Conservation (phyloP, 345 rosid genomes). For the Populus ilicifolia region DNA sequence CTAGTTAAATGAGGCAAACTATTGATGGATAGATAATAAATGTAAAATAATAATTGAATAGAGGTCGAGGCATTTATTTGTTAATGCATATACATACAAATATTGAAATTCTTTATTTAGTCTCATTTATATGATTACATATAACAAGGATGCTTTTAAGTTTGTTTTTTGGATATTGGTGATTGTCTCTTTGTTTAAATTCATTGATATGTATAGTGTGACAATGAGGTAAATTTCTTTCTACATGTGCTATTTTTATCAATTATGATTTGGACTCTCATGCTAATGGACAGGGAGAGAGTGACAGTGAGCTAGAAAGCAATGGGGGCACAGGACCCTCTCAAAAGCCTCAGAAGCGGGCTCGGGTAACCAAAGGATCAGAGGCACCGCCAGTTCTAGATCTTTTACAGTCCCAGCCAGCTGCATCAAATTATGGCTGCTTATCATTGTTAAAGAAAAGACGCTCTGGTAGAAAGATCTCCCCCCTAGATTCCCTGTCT, state of each 20-base stretch:
- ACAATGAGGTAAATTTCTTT: not conserved
- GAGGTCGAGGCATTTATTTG: not conserved
- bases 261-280: not conserved
- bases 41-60: not conserved
- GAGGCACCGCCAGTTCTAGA: conserved; percentile 46
- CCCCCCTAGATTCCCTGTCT: conserved; percentile 6
- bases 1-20: not conserved
- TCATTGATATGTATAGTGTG: not conserved
- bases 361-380: conserved; percentile 44
- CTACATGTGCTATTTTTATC: not conserved
- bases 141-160: not conserved
- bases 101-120: not conserved
- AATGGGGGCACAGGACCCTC: conserved; percentile 41
- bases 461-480: conserved; percentile 49
- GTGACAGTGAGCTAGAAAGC: conserved; percentile 69
- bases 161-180: not conserved
- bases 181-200: not conserved
- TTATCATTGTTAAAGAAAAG: conserved; percentile 60
- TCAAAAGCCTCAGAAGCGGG: conserved; percentile 51
- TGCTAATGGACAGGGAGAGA: conserved; percentile 49
- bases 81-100: not conserved
- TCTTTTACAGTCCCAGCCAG: conserved; percentile 62
- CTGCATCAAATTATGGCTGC: conserved; percentile 50
- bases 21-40: not conserved
- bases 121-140: not conserved